A percentile compares a stretch with the other conserved stretches of the same genome.
These are phyloP conservation scores for Paraphaeosphaeria sporulosa DNA, from an alignment of 2,329 filamentous ascomycete genomes.

Conservation along the genomic window DNA sequence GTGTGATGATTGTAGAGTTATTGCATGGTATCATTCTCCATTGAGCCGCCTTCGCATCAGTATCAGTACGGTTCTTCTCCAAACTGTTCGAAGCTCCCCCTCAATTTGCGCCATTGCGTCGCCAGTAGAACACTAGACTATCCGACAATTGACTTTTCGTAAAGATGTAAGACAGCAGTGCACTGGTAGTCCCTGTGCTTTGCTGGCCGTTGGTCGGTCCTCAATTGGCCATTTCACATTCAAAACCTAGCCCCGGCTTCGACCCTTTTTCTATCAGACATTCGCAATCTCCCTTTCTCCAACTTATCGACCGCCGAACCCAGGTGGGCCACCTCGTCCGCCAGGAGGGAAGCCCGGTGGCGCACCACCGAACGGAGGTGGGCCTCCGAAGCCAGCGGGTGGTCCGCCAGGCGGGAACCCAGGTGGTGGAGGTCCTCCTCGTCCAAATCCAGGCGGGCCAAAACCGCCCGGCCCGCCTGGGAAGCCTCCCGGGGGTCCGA, in stretches of 20 bases:
- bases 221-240: neutral
- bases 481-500: constrained; percentile 62
- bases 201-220: constrained; percentile 1
- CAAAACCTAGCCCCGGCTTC: neutral
- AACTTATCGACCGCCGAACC: constrained; percentile 35
- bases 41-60: neutral
- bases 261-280: neutral
- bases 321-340: constrained; percentile 39
- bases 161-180: neutral
- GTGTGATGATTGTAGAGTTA: neutral
- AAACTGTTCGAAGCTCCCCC: neutral
- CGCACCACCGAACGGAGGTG: constrained; percentile 19
- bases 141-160: neutral
- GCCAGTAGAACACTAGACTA: neutral
- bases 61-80: neutral
- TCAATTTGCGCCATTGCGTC: neutral
- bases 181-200: neutral
- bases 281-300: neutral
- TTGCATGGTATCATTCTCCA: constrained; percentile 10
- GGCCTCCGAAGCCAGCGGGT: constrained; percentile 54
- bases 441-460: constrained; percentile 45
- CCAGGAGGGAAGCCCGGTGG: constrained; percentile 29
- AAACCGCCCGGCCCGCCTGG: constrained; percentile 52
- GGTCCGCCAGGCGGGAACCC: constrained; percentile 58
- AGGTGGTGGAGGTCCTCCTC: constrained; percentile 52